Base-by-base conservation (phyloP, 441 rosid species). In the Euphorbia schlechtendalii region DNA sequence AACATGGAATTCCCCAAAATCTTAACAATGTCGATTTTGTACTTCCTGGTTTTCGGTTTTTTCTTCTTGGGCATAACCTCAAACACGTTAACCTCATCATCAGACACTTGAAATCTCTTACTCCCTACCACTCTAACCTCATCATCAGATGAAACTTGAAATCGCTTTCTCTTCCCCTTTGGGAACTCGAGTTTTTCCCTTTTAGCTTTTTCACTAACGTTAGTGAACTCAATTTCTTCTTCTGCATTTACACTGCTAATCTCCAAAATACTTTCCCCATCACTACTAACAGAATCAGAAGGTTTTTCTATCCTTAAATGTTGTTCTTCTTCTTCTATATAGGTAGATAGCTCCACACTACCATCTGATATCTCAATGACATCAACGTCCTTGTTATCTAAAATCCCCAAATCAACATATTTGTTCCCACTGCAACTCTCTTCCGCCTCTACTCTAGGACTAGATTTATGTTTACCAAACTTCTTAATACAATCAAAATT, bases 1-100 rank as follows among this genome's bases (percentile, higher is more conserved):
- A 74, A 70, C 9, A 83, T 70, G 15, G 86, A 72, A 59, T 78
- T 63, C 3, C 73, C 63, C 67, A 80, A 69, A 65, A 78, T 66
- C 25, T 57, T 15, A 48, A 41, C 38, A 27, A 9, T 49, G 13
- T 48, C 59, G 15, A 22, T 22, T 24, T 24, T 45, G 14, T 20
- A 15, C 8, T 45, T 46, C 20, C 51, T 18, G 17, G 20, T 1
- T 46, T 46, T 46, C 15, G 20, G 15, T 46, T 15, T 3, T 5
- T 46, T 46, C 20, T 15, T 46, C n/a, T 46, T 46, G 51, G 51
- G 17, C 51, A 46, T 46, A 2, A 46, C 8, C 20, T 17, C 51
- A 46, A 46, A 18, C 51, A 13, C 20, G 15, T 13, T 15, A 46
- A 46, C 51, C 15, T 46, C 51, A 14, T 15, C 17, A 14, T 46